These are phyloP conservation scores for Ophiosphaerella narmari DNA, from an alignment of 2,329 filamentous ascomycete species.

Conservation along the genomic window DNA sequence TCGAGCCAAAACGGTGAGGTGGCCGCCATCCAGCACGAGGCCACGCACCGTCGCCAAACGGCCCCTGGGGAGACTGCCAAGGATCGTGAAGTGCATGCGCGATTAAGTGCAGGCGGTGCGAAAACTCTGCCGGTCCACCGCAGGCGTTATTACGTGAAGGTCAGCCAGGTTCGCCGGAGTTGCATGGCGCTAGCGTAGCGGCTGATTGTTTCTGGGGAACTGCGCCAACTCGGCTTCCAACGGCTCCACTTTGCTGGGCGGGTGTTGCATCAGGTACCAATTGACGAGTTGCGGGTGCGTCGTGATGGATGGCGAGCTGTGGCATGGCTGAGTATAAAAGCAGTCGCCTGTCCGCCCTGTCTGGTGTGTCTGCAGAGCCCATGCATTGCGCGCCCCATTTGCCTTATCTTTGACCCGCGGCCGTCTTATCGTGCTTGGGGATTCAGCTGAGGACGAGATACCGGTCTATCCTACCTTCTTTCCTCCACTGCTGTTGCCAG, in stretches of 20 bases:
- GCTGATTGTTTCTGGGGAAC: conserved; percentile 20
- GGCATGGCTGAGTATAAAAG: background rate
- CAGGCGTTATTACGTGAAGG: background rate
- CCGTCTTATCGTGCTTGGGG: background rate
- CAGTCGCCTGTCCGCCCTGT: background rate
- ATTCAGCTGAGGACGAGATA: too few relatives aligned
- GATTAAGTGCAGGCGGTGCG: conserved; percentile 15
- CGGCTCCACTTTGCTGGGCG: background rate
- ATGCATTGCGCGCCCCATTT: background rate
- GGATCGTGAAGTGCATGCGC: conserved; percentile 32
- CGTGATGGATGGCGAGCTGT: background rate
- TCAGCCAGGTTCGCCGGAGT: background rate
- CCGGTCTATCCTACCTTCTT: too few relatives aligned
- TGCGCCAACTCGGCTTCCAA: conserved; percentile 3
- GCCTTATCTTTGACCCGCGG: conserved; percentile 4
- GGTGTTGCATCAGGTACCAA: conserved; percentile 3
- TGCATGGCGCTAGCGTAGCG: conserved; percentile 3
- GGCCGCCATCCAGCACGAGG: conserved; percentile 15
- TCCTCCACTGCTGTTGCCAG: background rate
- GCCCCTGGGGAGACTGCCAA: conserved; percentile 24
- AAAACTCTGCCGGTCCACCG: conserved; percentile 4
- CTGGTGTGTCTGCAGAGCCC: background rate
- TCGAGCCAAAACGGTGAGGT: too few relatives aligned
- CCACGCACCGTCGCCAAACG: conserved; percentile 32
- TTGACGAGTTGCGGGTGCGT: background rate